Percentiles rank a stretch among this genome's conserved stretches.
These are phyloP conservation scores for Rossbeevera mucosa DNA, from an alignment of 768 basidiomycete genomes.

Conservation along the genomic window DNA sequence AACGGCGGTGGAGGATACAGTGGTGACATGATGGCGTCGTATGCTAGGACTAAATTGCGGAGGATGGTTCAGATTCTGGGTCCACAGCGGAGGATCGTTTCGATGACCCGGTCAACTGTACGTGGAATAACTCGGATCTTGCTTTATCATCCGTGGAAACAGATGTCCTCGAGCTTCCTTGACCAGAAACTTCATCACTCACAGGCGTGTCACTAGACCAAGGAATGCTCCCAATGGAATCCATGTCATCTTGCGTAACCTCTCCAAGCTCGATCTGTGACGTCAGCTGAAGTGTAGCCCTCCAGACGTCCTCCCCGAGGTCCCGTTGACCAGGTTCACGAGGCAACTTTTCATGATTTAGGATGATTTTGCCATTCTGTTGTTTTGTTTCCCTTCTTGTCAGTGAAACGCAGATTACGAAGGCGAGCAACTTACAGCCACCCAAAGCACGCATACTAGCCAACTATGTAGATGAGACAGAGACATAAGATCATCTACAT, in stretches of 20 bases:
- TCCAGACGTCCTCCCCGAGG: not conserved
- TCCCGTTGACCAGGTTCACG: not conserved
- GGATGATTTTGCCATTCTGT: conserved; percentile 14
- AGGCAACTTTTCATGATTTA: conserved; percentile 9
- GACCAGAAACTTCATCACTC: not conserved
- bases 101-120: not conserved
- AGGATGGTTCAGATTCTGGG: not conserved
- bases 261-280: not conserved
- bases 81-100: not conserved
- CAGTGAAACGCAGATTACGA: not conserved
- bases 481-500: not conserved
- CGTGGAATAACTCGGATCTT: not conserved
- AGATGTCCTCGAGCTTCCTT: not conserved
- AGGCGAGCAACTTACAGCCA: conserved; percentile 13
- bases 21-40: not conserved
- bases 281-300: not conserved
- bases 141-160: not conserved
- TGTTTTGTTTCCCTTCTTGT: not conserved
- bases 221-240: not conserved
- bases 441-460: conserved; percentile 16
- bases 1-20: not conserved
- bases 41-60: not conserved
- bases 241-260: not conserved
- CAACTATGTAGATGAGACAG: no score
- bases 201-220: not conserved